phyloP scores from a whole-genome alignment of 305 asterid genomes.

The Andrographis paniculata region DNA sequence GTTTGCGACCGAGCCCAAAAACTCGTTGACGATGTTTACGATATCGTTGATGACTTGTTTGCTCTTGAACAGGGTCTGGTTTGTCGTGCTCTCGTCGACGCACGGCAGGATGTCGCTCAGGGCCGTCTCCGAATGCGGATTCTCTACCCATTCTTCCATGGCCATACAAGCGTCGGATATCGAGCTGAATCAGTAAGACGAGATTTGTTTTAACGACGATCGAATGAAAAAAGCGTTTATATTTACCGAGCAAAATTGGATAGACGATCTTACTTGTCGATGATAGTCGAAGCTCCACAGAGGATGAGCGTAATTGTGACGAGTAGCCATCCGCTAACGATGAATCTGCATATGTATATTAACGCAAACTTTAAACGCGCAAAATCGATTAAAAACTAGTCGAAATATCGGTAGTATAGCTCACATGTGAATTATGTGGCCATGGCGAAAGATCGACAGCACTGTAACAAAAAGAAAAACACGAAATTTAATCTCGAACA shows the following conservation, averaged over 20 bases:
- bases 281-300: conserved; percentile 71
- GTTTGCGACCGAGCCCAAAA: conserved; percentile 65
- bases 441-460: conserved; percentile 73
- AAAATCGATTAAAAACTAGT: too few relatives aligned
- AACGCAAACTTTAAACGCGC: background rate
- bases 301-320: conserved; percentile 75
- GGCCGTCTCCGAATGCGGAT: conserved; percentile 94
- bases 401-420: conserved; percentile 18
- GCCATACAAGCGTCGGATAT: conserved; percentile 85
- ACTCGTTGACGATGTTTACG: conserved; percentile 57
- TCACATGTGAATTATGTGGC: conserved; percentile 67
- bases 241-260: too few relatives aligned
- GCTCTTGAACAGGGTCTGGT: conserved; percentile 77
- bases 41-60: conserved; percentile 70
- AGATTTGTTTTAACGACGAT: background rate
- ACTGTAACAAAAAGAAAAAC: conserved; percentile 32
- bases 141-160: conserved; percentile 97
- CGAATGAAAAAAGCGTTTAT: background rate
- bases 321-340: conserved; percentile 89
- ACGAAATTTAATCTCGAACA: conserved; percentile 7
- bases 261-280: conserved; percentile 74
- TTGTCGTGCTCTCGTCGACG: conserved; percentile 78
- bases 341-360: conserved; percentile 51
- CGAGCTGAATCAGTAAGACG: conserved; percentile 33
- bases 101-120: conserved; percentile 95